Percentiles rank a stretch among this genome's conserved stretches.
Conservation (phyloP, 108 stramenopile species). For the Conticribra weissflogii region DNA sequence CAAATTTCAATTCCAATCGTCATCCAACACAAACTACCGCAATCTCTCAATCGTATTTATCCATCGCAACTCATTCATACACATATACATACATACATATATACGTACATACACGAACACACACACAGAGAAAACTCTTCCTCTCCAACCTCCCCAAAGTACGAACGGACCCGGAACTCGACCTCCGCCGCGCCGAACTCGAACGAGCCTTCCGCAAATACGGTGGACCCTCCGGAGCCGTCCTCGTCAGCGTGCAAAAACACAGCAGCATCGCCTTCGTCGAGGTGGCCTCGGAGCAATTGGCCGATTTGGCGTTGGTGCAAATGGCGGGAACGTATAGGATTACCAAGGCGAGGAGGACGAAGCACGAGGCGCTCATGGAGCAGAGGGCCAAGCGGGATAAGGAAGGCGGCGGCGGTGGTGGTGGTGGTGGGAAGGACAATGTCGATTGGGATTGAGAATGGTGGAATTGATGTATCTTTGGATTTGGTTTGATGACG, state of each 20-base stretch:
- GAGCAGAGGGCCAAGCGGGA: slow-evolving; percentile 75
- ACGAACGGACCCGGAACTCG: slow-evolving; percentile 68
- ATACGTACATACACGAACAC: no score
- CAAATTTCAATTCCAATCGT: no score
- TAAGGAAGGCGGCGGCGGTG: no score
- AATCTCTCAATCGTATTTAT: no score
- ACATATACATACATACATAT: no score
- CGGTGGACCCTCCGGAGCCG: slow-evolving; percentile 74
- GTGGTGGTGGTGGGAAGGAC: slow-evolving; percentile 45
- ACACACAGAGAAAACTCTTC: slow-evolving; percentile 69
- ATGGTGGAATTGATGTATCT: not conserved
- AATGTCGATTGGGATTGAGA: slow-evolving; percentile 41
- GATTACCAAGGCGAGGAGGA: slow-evolving; percentile 78
- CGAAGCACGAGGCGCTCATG: slow-evolving; percentile 76
- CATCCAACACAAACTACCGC: no score
- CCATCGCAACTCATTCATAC: not conserved
- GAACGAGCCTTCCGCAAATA: slow-evolving; percentile 89
- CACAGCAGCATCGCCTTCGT: slow-evolving; percentile 81
- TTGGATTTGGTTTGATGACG: no score
- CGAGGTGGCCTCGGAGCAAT: slow-evolving; percentile 72
- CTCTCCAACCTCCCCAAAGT: slow-evolving; percentile 68
- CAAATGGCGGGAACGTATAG: slow-evolving; percentile 70
- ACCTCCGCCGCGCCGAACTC: slow-evolving; percentile 79
- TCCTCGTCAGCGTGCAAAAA: slow-evolving; percentile 66
- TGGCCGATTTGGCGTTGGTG: slow-evolving; percentile 69